phyloP scores from a whole-genome alignment of 2,329 filamentous ascomycete genomes.

The Hortaea werneckii region DNA sequence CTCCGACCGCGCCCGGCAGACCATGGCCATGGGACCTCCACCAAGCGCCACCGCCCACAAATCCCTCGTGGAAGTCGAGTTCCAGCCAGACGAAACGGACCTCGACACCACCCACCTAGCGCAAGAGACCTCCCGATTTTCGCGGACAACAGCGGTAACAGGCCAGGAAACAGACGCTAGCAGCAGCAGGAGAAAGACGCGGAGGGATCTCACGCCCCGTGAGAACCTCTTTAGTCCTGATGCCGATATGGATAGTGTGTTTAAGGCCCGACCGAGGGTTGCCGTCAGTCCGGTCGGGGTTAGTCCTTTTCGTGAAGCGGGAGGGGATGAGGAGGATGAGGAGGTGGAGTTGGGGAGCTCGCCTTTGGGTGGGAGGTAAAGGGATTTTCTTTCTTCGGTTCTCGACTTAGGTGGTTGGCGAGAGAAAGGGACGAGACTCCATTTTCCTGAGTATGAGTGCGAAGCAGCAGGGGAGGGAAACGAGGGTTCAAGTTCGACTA shows the following conservation, averaged over 20 bases:
- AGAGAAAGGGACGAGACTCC: too few species aligned
- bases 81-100: too few species aligned
- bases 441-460: too few species aligned
- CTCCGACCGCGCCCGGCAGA: constrained; percentile 69
- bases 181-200: constrained; percentile 3
- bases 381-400: too few species aligned
- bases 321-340: not conserved
- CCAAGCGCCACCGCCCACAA: constrained; percentile 2
- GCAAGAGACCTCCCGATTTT: too few species aligned
- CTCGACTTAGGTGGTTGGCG: too few species aligned
- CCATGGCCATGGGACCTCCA: constrained; percentile 56
- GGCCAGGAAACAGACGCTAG: too few species aligned
- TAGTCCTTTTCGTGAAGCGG: not conserved
- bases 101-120: too few species aligned
- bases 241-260: constrained; percentile 69
- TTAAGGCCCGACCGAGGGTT: constrained; percentile 73
- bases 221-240: constrained; percentile 63
- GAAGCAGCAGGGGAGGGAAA: too few species aligned
- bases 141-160: too few species aligned
- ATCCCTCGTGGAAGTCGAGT: not conserved
- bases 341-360: not conserved
- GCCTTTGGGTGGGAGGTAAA: not conserved
- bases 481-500: too few species aligned
- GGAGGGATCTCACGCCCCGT: constrained; percentile 41
- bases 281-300: constrained; percentile 53